These are phyloP conservation scores for Cryptosporidium canis DNA, from an alignment of 169 alveolate species.

Conservation along the genomic window DNA sequence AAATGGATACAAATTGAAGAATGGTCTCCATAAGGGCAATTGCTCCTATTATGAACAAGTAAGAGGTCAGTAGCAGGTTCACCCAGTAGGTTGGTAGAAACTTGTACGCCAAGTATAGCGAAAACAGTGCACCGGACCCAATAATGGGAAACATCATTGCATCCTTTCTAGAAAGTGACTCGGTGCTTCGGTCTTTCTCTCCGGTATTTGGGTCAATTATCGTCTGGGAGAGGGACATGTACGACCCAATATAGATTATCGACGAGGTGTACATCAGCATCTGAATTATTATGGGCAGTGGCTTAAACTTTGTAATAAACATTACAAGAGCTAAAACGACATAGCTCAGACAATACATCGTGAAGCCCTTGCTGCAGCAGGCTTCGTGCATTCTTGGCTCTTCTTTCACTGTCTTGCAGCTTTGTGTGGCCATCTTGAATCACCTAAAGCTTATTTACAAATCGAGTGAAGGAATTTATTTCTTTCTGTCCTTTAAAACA, in stretches of 20 bases:
- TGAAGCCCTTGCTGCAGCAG: not conserved
- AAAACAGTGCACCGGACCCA: constrained; percentile 85
- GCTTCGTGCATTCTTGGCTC: not conserved
- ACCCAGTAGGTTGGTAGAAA: constrained; percentile 76
- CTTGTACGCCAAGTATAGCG: constrained; percentile 80
- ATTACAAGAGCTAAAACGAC: not conserved
- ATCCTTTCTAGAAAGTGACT: constrained; percentile 85
- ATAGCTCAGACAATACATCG: not conserved
- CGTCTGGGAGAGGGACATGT: constrained; percentile 71
- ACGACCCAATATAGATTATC: constrained; percentile 77
- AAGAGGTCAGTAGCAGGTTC: constrained; percentile 79
- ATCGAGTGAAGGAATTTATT: not conserved
- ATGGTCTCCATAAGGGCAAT: constrained; percentile 76
- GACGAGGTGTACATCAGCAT: constrained; percentile 76
- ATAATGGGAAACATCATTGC: constrained; percentile 88
- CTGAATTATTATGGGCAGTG: constrained; percentile 76
- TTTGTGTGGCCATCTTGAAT: not conserved
- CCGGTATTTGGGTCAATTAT: constrained; percentile 74
- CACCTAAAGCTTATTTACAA: too few relatives aligned
- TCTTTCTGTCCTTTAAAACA: not conserved
- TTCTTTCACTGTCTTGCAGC: not conserved
- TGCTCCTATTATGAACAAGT: constrained; percentile 75
- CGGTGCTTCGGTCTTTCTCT: constrained; percentile 82
- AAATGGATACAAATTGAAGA: constrained; percentile 53
- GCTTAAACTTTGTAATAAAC: constrained; percentile 42